phyloP scores from a whole-genome alignment of 78 protist genomes.

The Dictyostelium capitatum region DNA sequence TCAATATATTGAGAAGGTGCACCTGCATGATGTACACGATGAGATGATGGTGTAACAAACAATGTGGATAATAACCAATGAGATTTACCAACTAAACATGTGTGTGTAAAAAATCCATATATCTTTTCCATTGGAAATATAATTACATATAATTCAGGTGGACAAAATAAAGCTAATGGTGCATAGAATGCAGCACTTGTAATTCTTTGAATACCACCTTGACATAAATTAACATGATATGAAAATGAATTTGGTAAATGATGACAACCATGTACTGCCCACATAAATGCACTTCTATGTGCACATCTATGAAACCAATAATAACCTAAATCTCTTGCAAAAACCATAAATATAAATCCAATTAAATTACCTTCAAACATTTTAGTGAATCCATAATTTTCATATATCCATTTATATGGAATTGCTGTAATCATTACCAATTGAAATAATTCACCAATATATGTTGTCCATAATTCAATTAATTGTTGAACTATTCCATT shows the following conservation, averaged over 20 bases:
- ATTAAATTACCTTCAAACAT: neutral
- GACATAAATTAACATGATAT: conserved; percentile 27
- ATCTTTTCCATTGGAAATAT: conserved; percentile 27
- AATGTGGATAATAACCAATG: conserved; percentile 54
- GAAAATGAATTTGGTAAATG: conserved; percentile 7
- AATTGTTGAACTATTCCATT: conserved; percentile 18
- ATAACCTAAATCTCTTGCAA: conserved; percentile 17
- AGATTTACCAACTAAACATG: conserved; percentile 24
- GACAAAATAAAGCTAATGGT: conserved; percentile 76
- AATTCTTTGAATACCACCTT: conserved; percentile 44
- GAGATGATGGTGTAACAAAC: conserved; percentile 84
- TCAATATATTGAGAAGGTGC: conserved; percentile 76
- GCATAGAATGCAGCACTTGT: conserved; percentile 57
- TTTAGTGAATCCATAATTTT: neutral
- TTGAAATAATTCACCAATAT: neutral
- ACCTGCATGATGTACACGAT: conserved; percentile 88
- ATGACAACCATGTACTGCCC: conserved; percentile 10
- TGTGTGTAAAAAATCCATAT: conserved; percentile 85
- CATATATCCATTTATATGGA: conserved; percentile 12
- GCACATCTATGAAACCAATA: conserved; percentile 13
- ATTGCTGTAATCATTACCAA: conserved; percentile 10
- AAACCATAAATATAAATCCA: neutral
- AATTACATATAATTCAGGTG: conserved; percentile 70
- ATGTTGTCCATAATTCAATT: conserved; percentile 21
- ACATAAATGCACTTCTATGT: conserved; percentile 17